Percentiles rank a stretch among this genome's conserved stretches.
These are phyloP conservation scores for Chaetoscypha palmicola DNA, from an alignment of 2,329 filamentous ascomycete genomes.

Conservation along the genomic window DNA sequence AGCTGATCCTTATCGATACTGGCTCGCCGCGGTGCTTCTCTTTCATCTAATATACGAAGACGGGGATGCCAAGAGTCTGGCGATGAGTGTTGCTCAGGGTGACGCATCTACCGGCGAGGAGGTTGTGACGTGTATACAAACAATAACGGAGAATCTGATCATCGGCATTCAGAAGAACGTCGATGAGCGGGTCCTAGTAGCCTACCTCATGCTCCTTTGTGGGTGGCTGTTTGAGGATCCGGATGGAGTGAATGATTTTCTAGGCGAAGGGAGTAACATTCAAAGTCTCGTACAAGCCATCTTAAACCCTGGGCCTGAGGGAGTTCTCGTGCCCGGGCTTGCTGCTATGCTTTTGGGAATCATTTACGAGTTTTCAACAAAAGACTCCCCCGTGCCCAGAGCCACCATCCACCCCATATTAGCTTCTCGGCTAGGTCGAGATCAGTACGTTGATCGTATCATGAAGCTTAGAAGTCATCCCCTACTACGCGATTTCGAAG, in stretches of 20 bases:
- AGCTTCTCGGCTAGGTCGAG: conserved; percentile 68
- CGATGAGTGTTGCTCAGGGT: conserved; percentile 80
- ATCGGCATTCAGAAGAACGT: conserved; percentile 67
- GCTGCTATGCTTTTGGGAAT: conserved; percentile 80
- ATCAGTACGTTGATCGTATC: conserved; percentile 79
- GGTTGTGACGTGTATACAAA: conserved; percentile 89
- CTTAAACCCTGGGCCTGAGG: conserved; percentile 49
- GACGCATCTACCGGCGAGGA: conserved; percentile 87
- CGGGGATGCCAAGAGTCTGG: conserved; percentile 66
- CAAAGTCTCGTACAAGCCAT: conserved; percentile 75
- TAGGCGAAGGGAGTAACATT: conserved; percentile 88
- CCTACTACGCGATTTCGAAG: conserved; percentile 81
- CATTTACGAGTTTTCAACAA: conserved; percentile 94
- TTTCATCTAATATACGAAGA: conserved; percentile 83
- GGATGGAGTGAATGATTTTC: conserved; percentile 84
- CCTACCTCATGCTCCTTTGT: conserved; percentile 82
- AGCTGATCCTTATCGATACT: conserved; percentile 76
- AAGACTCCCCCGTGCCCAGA: conserved; percentile 85
- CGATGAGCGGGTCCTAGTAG: conserved; percentile 72
- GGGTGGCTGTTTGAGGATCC: conserved; percentile 91
- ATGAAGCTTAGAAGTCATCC: conserved; percentile 70
- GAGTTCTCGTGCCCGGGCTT: conserved; percentile 69
- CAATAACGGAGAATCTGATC: conserved; percentile 78
- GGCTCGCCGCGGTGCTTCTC: conserved; percentile 82
- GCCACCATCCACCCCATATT: conserved; percentile 74